Percentiles rank a stretch among this genome's conserved stretches.
Evolutionary conservation across 768 basidiomycete genomes (phyloP).

Genomic region (Boletus insuetus): DNA sequence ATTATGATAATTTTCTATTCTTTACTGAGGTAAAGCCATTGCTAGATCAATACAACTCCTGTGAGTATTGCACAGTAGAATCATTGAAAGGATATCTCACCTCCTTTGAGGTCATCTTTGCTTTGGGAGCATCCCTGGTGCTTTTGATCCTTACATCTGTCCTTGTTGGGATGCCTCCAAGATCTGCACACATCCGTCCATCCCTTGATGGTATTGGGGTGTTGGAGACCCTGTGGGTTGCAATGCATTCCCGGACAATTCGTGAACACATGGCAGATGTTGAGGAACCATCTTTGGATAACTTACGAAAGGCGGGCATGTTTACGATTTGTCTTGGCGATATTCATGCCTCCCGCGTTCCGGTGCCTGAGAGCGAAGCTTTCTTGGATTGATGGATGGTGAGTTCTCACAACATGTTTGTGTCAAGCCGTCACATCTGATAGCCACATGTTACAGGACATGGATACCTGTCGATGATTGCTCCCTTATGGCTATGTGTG

Average conservation of each 20-base stretch:
- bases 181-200: not conserved
- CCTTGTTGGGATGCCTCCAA: not conserved
- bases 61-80: too few species aligned
- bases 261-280: not conserved
- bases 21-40: not conserved
- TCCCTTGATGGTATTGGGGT: conserved; percentile 6
- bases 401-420: too few species aligned
- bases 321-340: not conserved
- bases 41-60: conserved; percentile 9
- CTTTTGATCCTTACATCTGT: not conserved
- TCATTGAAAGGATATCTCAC: too few species aligned
- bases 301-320: conserved; percentile 10
- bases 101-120: too few species aligned
- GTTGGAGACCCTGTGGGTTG: conserved; percentile 11
- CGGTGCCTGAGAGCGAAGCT: not conserved
- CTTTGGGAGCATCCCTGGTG: not conserved
- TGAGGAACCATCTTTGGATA: not conserved
- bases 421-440: too few species aligned
- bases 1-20: not conserved
- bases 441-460: too few species aligned
- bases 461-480: too few species aligned
- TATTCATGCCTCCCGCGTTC: not conserved
- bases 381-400: not conserved
- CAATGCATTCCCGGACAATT: conserved; percentile 1
- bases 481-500: too few species aligned